These are phyloP conservation scores for Chernovozyma aurita DNA, from an alignment of 1,139 yeast genomes.

Conservation along the genomic window DNA sequence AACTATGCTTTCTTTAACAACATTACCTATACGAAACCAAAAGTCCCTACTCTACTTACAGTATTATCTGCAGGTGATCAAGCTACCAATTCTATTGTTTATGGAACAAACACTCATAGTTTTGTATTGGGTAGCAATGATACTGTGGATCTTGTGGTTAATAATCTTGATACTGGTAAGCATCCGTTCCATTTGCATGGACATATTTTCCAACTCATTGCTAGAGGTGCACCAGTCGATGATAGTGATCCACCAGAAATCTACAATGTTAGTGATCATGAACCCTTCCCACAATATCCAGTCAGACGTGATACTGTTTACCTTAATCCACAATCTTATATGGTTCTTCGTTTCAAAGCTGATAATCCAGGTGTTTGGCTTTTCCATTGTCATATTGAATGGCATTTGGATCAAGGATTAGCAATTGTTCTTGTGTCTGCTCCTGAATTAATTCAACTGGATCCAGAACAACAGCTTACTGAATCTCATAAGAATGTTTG, in stretches of 20 bases:
- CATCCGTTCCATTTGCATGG: constrained; percentile 97
- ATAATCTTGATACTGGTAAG: constrained; percentile 74
- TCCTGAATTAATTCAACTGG: constrained; percentile 49
- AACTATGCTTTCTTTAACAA: constrained; percentile 76
- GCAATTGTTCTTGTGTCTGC: constrained; percentile 72
- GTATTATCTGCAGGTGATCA: constrained; percentile 48
- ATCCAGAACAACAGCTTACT: constrained; percentile 32
- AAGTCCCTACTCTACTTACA: constrained; percentile 61
- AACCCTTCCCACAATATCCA: constrained; percentile 58
- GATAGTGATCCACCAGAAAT: constrained; percentile 52
- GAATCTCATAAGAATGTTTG: constrained; percentile 49
- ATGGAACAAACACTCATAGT: constrained; percentile 66
- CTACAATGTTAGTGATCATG: constrained; percentile 44
- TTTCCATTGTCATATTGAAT: constrained; percentile 92
- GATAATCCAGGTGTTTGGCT: constrained; percentile 91
- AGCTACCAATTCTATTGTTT: constrained; percentile 46
- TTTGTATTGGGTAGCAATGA: constrained; percentile 59
- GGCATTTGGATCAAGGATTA: constrained; percentile 90
- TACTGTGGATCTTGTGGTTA: constrained; percentile 65
- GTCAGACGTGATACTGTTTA: constrained; percentile 61
- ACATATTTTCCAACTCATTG: constrained; percentile 71
- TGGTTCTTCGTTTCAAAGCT: constrained; percentile 66
- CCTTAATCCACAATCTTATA: constrained; percentile 60
- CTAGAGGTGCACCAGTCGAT: constrained; percentile 49
- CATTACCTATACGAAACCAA: constrained; percentile 57